Evolutionary conservation across 106 monocot genomes (phyloP), one percentile per base, ranked within the genome.

Genomic region (Dioscorea dumetorum): DNA sequence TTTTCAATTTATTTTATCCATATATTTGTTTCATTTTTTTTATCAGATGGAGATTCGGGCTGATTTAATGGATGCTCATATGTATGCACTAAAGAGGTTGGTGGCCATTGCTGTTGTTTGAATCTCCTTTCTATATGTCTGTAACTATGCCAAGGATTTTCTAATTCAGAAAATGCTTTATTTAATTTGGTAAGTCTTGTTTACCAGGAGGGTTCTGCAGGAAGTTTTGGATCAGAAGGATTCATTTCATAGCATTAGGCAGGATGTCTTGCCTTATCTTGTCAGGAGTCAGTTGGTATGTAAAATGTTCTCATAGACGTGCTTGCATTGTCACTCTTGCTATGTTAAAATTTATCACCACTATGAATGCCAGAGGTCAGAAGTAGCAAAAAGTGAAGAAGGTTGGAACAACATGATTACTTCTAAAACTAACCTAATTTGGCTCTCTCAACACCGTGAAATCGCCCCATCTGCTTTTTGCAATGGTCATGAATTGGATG

Each of bases 31-130:
- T 59, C 22, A 5, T 12, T 12, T 59, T 59, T 34, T 19, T 59
- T 19, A 7, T 12, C 82, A 99, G 99, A 90, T 99, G 84, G 99
- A 99, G 80, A 82, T 93, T 71, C 89, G 93, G 66, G 78, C 85
- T 71, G 99, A 99, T 82, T 78, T 99, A 28, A 93, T 99, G 97
- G 97, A 99, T 87, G 97, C 97, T 49, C 97, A 99, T 87, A 79
- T 99, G 78, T 99, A 99, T 79, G 89, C 87, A 33, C 90, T 99
- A 70, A 93, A 93, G 64, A 99, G 99, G 99, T 99, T 63, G 33
- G 70, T 22, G 41, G 41, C 41, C 6, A 41, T 49, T 66, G 22
- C 20, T 54, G 33, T 15, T 15, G 34, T 16, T 56, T 18, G 54
- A 18, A 2, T 19, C 19, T 56, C 19, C 8, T 52, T 66, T 60